phyloP scores from a whole-genome alignment of 1,139 yeast genomes.

The Insectozyma bohioensis region DNA sequence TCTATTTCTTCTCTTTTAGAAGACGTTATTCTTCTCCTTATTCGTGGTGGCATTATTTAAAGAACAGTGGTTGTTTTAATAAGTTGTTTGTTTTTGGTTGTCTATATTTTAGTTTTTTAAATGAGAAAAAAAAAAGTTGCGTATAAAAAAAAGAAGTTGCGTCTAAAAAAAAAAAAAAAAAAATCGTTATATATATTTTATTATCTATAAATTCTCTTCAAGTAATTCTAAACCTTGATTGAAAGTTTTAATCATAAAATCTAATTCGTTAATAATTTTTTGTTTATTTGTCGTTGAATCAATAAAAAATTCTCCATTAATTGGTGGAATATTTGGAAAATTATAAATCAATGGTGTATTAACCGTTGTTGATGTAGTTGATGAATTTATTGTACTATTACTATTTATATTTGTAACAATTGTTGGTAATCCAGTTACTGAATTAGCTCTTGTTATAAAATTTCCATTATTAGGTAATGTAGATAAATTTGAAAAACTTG shows the following conservation, averaged over 20 bases:
- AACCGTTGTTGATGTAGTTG: slow-evolving; percentile 8
- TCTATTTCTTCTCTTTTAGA: slow-evolving; percentile 51
- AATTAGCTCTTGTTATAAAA: no score
- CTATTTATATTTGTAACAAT: neutral
- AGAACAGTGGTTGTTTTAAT: no score
- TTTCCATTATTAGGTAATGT: no score
- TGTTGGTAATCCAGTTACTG: no score
- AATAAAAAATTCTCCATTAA: slow-evolving; percentile 39
- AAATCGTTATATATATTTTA: slow-evolving; percentile 1
- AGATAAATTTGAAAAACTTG: no score
- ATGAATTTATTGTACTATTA: neutral
- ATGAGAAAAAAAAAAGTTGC: no score
- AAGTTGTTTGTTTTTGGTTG: slow-evolving; percentile 1
- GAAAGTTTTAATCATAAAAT: slow-evolving; percentile 39
- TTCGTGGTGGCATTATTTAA: slow-evolving; percentile 40
- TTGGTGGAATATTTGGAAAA: slow-evolving; percentile 38
- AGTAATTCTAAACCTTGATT: slow-evolving; percentile 43
- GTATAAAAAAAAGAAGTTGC: neutral
- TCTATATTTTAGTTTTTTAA: neutral
- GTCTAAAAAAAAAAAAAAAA: slow-evolving; percentile 2
- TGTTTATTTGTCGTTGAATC: slow-evolving; percentile 37
- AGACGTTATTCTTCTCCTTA: slow-evolving; percentile 47
- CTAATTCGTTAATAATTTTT: slow-evolving; percentile 38
- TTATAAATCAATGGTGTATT: slow-evolving; percentile 2
- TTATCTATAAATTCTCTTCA: slow-evolving; percentile 26